phyloP scores from a whole-genome alignment of 805 yeast genomes.

The Metschnikowia chrysomelidarum region DNA sequence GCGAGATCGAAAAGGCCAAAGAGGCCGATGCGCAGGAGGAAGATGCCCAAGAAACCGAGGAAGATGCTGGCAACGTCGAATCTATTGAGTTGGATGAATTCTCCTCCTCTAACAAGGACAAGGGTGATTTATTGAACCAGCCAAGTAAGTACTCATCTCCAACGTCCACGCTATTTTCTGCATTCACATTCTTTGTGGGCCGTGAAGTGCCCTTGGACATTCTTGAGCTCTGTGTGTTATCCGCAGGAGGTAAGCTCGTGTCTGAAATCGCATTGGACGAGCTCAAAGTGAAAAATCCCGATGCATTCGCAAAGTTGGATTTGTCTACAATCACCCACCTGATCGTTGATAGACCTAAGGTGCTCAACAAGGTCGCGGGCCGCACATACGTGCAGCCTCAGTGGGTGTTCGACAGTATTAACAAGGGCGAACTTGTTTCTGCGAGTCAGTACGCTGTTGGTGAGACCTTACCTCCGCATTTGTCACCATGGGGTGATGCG shows the following conservation, averaged over 20 bases:
- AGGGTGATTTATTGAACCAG: slow-evolving; percentile 72
- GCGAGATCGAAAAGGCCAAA: slow-evolving; percentile 50
- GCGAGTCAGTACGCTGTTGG: slow-evolving; percentile 90
- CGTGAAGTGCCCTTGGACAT: slow-evolving; percentile 95
- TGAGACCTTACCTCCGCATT: slow-evolving; percentile 91
- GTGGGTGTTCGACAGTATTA: slow-evolving; percentile 93
- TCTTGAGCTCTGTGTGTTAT: slow-evolving; percentile 79
- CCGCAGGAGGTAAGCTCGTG: slow-evolving; percentile 82
- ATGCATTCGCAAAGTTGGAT: slow-evolving; percentile 49
- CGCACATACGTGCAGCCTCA: slow-evolving; percentile 96
- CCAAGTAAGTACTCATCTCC: slow-evolving; percentile 55
- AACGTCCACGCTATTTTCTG: slow-evolving; percentile 63
- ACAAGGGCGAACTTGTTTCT: slow-evolving; percentile 69
- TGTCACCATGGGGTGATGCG: slow-evolving; percentile 98
- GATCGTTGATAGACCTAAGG: slow-evolving; percentile 87
- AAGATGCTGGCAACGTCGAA: slow-evolving; percentile 14
- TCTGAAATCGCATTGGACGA: slow-evolving; percentile 89
- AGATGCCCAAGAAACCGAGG: slow-evolving; percentile 36
- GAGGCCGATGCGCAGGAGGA: slow-evolving; percentile 40
- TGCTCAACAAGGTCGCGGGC: slow-evolving; percentile 75
- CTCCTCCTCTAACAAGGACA: slow-evolving; percentile 54
- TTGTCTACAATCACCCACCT: slow-evolving; percentile 83
- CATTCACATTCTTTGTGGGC: slow-evolving; percentile 81
- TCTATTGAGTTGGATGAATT: slow-evolving; percentile 62
- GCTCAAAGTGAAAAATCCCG: slow-evolving; percentile 48